Evolutionary conservation across 192 early-diverging fungal genomes (phyloP), one percentile per base, ranked within the genome.

Genomic region (Coemansia sp.): DNA sequence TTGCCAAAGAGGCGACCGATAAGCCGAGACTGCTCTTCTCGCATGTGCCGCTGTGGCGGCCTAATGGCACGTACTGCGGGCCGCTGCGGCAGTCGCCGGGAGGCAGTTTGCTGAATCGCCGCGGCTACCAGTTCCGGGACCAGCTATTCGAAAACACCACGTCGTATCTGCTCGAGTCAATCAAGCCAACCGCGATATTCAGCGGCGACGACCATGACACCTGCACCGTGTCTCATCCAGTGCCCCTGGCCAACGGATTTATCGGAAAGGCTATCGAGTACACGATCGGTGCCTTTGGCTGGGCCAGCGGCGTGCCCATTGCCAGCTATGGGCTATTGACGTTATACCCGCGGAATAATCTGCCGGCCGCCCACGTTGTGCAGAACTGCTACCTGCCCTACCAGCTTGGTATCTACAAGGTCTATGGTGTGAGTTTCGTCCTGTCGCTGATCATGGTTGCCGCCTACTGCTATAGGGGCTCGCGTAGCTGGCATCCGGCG

Each of bases 141-240:
- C 84, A 96, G 71, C 78, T 98, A 8, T 75, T 72, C 10, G 64
- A 83, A 19, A 64, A 79, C 13, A 76, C 93, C 0, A 85, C 93
- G 0, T 59, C 70, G 7, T 33, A 81, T 17, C 85, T 98, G 21
- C 66, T 97, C 14, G 62, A 79, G 0, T 69, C 48, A 0, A 78
- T 94, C 21, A 68, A 87, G 41, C 95, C 96, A 0, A 67, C 72
- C 0, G 77, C 91, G 1, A 83, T 96, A 3, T 91, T 97, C 51
- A 93, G 91, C 67, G 96, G 95, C 19, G 95, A 98, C 67, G 95
- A 98, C 71, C 96, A 98, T 62, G 96, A 98, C 67, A 91, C 90
- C 64, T 98, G 96, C 73, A 85, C 84, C 51, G 68, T 91, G 4
- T 37, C 72, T 2, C 92, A 93, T 51, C 19, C 35, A 1, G 27